phyloP scores from a whole-genome alignment of 2,329 filamentous ascomycete species.

The Cladosporium sp. region DNA sequence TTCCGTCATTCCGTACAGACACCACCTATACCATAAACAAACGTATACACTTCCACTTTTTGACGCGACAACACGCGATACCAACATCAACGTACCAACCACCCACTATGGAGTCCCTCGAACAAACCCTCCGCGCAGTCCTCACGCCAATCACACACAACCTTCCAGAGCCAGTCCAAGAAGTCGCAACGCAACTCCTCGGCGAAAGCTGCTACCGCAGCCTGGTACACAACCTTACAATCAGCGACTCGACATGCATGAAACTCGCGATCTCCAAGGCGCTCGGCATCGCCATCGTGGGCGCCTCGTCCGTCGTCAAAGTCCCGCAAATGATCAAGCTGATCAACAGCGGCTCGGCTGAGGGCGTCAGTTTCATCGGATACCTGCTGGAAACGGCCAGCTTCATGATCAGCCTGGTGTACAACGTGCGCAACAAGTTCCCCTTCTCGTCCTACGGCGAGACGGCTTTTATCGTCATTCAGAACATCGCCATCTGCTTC shows the following conservation, averaged over 20 bases:
- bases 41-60: not conserved
- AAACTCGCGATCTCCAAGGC: constrained; percentile 90
- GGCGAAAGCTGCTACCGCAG: constrained; percentile 80
- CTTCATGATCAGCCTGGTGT: constrained; percentile 85
- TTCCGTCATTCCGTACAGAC: not conserved
- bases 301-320: constrained; percentile 86
- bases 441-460: constrained; percentile 98
- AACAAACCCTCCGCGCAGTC: constrained; percentile 38
- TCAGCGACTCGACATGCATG: constrained; percentile 71
- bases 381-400: constrained; percentile 88
- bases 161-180: constrained; percentile 65
- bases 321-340: constrained; percentile 96
- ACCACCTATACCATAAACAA: not conserved
- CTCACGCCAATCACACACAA: constrained; percentile 44
- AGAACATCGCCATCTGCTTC: constrained; percentile 86
- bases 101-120: constrained; percentile 41
- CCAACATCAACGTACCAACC: too few species aligned
- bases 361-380: constrained; percentile 81
- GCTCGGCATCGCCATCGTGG: constrained; percentile 90
- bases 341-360: constrained; percentile 70
- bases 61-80: not conserved
- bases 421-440: constrained; percentile 86
- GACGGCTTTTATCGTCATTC: constrained; percentile 83
- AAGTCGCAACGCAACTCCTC: constrained; percentile 74
- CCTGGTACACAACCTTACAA: constrained; percentile 79